Evolutionary conservation across 2,329 filamentous ascomycete species (phyloP).

Genomic region (Nemania diffusa): DNA sequence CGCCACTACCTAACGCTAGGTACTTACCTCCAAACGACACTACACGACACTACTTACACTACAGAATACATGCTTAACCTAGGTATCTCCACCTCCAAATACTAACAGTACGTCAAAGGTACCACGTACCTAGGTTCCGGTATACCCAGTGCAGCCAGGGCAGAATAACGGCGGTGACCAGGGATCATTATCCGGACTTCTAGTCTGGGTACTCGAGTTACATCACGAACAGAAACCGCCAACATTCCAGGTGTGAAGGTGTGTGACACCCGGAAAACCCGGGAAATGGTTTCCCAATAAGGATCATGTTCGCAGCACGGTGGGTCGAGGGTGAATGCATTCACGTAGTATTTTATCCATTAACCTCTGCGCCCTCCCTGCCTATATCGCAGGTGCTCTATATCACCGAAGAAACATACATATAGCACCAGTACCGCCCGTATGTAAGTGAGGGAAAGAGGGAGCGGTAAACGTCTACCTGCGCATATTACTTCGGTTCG

Average conservation of each 20-base stretch:
- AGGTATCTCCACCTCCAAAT: not conserved
- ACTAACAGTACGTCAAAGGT: no score
- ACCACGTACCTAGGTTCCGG: no score
- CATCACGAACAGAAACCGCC: not conserved
- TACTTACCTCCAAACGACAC: no score
- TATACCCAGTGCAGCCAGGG: no score
- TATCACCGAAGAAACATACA: no score
- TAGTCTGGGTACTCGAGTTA: not conserved
- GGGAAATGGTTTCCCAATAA: not conserved
- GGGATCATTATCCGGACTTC: not conserved
- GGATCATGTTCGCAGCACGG: not conserved
- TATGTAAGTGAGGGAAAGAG: not conserved
- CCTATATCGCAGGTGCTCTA: no score
- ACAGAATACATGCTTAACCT: no score
- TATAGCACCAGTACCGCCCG: no score
- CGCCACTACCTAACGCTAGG: no score
- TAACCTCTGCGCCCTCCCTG: not conserved
- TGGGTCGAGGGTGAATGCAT: not conserved
- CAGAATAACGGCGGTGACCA: not conserved
- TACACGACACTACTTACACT: no score
- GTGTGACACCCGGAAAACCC: no score
- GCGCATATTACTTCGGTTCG: not conserved
- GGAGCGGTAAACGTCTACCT: not conserved
- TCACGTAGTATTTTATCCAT: not conserved
- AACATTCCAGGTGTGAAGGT: not conserved